Evolutionary conservation across 2,329 filamentous ascomycete genomes (phyloP).

Genomic region (Ophiosphaerella korrae): DNA sequence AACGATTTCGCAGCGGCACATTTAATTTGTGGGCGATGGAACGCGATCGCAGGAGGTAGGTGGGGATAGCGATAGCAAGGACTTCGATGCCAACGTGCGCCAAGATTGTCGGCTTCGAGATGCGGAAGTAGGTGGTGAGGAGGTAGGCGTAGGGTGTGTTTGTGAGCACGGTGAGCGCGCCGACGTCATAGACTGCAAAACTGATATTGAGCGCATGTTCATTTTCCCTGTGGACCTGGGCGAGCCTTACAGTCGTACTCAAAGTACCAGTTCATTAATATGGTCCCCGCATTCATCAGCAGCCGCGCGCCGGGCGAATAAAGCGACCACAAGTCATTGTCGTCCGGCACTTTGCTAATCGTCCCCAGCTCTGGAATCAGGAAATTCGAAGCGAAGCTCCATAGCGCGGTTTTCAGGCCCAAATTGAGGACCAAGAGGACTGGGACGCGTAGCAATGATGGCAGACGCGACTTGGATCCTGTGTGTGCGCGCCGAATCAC

Average conservation of each 20-base stretch:
- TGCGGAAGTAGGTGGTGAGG: slow-evolving; percentile 75
- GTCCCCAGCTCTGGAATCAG: slow-evolving; percentile 69
- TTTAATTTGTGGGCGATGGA: slow-evolving; percentile 67
- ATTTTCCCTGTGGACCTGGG: not conserved
- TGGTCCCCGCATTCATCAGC: slow-evolving; percentile 65
- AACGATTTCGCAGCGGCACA: slow-evolving; percentile 50
- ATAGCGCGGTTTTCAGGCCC: slow-evolving; percentile 66
- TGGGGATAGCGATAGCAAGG: slow-evolving; percentile 72
- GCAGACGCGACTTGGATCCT: slow-evolving; percentile 39
- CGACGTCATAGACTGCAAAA: slow-evolving; percentile 47
- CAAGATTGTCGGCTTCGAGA: slow-evolving; percentile 65
- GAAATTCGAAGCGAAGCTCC: slow-evolving; percentile 64
- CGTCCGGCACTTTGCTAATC: slow-evolving; percentile 65
- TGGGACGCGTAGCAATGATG: slow-evolving; percentile 46
- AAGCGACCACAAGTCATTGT: slow-evolving; percentile 62
- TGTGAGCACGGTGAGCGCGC: slow-evolving; percentile 62
- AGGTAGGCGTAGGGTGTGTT: slow-evolving; percentile 79
- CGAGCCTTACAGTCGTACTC: slow-evolving; percentile 69
- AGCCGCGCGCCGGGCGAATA: slow-evolving; percentile 57
- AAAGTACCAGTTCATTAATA: slow-evolving; percentile 74
- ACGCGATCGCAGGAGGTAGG: slow-evolving; percentile 72
- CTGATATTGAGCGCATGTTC: slow-evolving; percentile 9
- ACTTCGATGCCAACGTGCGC: slow-evolving; percentile 71
- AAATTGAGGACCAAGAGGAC: slow-evolving; percentile 61
- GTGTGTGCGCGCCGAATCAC: slow-evolving; percentile 31